A percentile compares a stretch with the other conserved stretches of the same genome.
Evolutionary conservation across 2,329 filamentous ascomycete species (phyloP).

Genomic region (Paracoccidioides brasiliensis): DNA sequence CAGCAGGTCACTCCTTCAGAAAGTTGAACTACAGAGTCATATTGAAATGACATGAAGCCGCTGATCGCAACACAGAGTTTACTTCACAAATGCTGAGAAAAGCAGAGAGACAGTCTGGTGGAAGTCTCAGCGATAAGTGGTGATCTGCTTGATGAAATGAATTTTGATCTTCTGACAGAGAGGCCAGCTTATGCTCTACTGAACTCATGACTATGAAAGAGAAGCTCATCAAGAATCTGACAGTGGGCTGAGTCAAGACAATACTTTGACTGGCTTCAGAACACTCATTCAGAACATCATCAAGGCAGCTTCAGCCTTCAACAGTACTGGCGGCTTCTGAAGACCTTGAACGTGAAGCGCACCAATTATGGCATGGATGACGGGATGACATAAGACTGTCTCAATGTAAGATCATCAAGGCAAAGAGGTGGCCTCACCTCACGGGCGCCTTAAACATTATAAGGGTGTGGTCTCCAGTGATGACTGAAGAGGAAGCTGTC

Average conservation of each 20-base stretch:
- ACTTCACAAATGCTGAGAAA: neutral
- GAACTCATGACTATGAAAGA: neutral
- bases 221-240: neutral
- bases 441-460: neutral
- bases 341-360: neutral
- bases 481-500: neutral
- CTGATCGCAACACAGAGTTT: neutral
- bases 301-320: neutral
- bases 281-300: constrained; percentile 1
- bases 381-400: neutral
- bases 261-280: constrained; percentile 1
- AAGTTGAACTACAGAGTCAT: neutral
- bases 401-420: neutral
- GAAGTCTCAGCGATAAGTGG: neutral
- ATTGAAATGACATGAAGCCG: neutral
- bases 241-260: neutral
- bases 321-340: constrained; percentile 2
- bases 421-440: neutral
- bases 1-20: neutral
- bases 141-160: neutral
- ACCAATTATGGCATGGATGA: neutral
- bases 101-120: neutral
- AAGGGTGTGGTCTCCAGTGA: neutral
- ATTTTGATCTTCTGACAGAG: neutral
- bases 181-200: neutral